Percentiles rank a stretch among this genome's conserved stretches.
Evolutionary conservation across 2,329 filamentous ascomycete species (phyloP).

Genomic region (Botryosphaeria dothidea): DNA sequence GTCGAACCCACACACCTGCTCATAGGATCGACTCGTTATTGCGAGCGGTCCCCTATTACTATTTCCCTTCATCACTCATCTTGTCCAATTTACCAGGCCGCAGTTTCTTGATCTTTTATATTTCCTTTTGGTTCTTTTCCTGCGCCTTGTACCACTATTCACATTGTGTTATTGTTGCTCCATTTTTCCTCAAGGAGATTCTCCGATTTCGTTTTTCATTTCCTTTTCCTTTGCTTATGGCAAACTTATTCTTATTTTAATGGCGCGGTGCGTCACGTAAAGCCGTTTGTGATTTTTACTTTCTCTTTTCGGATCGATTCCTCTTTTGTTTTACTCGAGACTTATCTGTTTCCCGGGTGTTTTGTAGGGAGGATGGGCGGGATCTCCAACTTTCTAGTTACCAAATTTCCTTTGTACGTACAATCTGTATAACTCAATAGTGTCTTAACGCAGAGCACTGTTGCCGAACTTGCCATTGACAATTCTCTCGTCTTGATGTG

Average conservation of each 20-base stretch:
- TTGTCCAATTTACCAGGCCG: not conserved
- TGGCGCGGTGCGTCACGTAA: slow-evolving; percentile 8
- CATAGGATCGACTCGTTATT: not conserved
- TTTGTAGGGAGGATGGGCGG: slow-evolving; percentile 12
- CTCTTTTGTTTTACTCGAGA: not conserved
- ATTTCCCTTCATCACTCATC: not conserved
- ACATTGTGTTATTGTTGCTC: not conserved
- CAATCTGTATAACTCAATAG: slow-evolving; percentile 15
- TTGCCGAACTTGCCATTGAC: not conserved
- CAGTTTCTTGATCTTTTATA: not conserved
- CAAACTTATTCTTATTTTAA: slow-evolving; percentile 5
- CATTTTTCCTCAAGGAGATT: not conserved
- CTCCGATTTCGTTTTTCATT: not conserved
- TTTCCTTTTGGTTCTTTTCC: not conserved
- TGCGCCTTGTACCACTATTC: slow-evolving; percentile 17
- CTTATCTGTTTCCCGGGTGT: not conserved
- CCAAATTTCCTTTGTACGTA: slow-evolving; percentile 13
- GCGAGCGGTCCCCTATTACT: not conserved
- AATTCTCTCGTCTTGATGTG: not conserved
- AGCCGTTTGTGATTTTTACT: not conserved
- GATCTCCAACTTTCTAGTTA: slow-evolving; percentile 2
- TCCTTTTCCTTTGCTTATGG: not conserved
- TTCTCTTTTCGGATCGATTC: not conserved
- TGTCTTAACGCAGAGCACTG: slow-evolving; percentile 12
- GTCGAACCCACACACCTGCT: not conserved